Base-by-base conservation (phyloP, 2,329 filamentous ascomycete genomes). In the Trichothecium sympodiale region DNA sequence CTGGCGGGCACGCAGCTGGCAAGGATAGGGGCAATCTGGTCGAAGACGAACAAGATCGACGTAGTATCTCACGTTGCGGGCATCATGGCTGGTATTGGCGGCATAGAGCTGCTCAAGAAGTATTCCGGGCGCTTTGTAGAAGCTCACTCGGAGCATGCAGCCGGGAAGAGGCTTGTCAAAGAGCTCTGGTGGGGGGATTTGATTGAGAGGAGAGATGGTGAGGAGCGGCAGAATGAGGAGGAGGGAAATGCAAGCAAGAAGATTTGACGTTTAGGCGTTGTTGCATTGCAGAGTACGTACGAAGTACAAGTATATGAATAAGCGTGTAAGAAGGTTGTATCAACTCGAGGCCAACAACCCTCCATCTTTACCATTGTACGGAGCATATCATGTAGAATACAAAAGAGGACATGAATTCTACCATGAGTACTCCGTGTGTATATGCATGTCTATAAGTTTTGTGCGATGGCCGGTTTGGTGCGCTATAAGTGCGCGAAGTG, bases 1-100 rank as follows among this genome's bases (percentile, higher is more conserved):
- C 49, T 71, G 14, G 46, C 69, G 13, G 65, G 67, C 9, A 44
- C 73, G 28, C 69, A 75, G 46, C 45, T 75, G 17, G 56, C 67
- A 14, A 64, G 56, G 8, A n/a, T 17, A 7, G 31, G 34, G 15
- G 46, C 69, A 41, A 60, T 67, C 31, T 64, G 61, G 36, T 55
- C 57, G 38, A 53, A 48, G 20, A 57, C 55, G 41, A 52, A 61
- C 36, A 58, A 54, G 34, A 51, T 71, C 25, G 71, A 77, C 38
- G 48, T 74, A 13, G 60, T 64, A 31, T 71, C 70, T 23, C 72
- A 76, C 42, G 41, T 77, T 41, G 62, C 57, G 7, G 71, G 72
- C 29, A 62, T 77, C 42, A 41, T 60, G 14, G 57, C 61, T 4
- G 73, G 72, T 8, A 49, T 67, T 1, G 28, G 56, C 10, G 64